Percentiles rank a stretch among this genome's conserved stretches.
Conservation (phyloP, 208 protist genomes). For the Trypanosoma melophagium region DNA sequence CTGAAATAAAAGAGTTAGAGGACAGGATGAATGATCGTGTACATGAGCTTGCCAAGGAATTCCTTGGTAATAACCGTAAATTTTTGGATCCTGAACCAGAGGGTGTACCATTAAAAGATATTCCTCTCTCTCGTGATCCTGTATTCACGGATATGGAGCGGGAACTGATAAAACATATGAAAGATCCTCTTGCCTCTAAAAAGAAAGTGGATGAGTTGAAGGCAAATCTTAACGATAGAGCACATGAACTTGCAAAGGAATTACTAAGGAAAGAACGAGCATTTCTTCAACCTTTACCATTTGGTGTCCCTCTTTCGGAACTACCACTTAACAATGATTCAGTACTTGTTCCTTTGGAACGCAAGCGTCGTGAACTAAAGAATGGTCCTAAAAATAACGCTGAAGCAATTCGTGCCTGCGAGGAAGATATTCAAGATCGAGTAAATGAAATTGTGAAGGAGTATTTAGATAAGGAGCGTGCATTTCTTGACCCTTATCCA, state of each 20-base stretch:
- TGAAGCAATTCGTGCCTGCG: conserved; percentile 43
- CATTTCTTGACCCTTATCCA: conserved; percentile 59
- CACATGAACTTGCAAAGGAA: conserved; percentile 48
- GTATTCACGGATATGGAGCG: too few species aligned
- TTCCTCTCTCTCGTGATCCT: too few species aligned
- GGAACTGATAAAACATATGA: too few species aligned
- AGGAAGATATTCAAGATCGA: conserved; percentile 61
- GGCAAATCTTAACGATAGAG: too few species aligned
- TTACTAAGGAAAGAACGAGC: conserved; percentile 56
- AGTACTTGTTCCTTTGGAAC: conserved; percentile 55
- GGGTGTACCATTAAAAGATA: conserved; percentile 64
- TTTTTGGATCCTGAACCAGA: conserved; percentile 68
- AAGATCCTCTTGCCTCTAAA: too few species aligned
- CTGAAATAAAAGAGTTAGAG: conserved; percentile 40
- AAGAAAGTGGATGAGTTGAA: too few species aligned
- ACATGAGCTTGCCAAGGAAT: conserved; percentile 63
- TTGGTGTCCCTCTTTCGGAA: conserved; percentile 52
- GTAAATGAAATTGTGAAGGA: conserved; percentile 41
- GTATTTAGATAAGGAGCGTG: conserved; percentile 44
- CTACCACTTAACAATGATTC: conserved; percentile 58
- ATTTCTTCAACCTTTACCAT: conserved; percentile 61
- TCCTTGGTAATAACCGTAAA: conserved; percentile 57
- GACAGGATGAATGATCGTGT: conserved; percentile 66
- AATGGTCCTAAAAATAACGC: conserved; percentile 48
- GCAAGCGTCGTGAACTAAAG: conserved; percentile 57